Base-by-base conservation (phyloP, 1,284 basidiomycete species). In the Ustilago crameri region DNA sequence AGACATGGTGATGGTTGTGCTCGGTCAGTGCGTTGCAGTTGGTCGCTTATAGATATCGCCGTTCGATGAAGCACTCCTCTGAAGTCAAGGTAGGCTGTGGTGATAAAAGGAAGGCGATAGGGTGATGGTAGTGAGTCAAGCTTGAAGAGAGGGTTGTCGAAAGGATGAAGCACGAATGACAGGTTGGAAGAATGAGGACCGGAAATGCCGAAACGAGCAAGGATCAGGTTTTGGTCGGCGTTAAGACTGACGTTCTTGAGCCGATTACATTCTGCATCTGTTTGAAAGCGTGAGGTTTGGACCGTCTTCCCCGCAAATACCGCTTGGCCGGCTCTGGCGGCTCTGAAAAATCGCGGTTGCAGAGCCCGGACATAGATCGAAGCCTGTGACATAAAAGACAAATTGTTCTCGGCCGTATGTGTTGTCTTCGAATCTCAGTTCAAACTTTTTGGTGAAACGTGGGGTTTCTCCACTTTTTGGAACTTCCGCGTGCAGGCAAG, bases 221-320 rank as follows among this genome's bases (percentile, higher is more conserved):
- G 12, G 24, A 18, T 24, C 43, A 43, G 40, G 34, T 41, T 9
- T 38, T 18, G 12, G n/a, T n/a, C n/a, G n/a, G n/a, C n/a, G n/a
- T n/a, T n/a, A n/a, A n/a, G 10, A 30, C 23, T 10, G 24, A 44
- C 47, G 51, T 34, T 4, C 26, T 37, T 61, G 55, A 54, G 59
- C 55, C 49, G 7, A 30, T 12, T 30, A 12, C 30, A 30, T 27
- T 27, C 14, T 57, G 50, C 52, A 57, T 49, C 49, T 44, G 8
- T 7, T 22, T 27, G 37, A 24, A 12, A 30, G 37, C 23, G 27
- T 26, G 12, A 8, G 12, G 10, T 51, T 65, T 55, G 23, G 24
- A 34, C 58, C 64, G 64, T 53, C 58, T 67, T 46, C 58, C 64
- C 64, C 64, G 64, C 64, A 67, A 53, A 32, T 26, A 15, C 43